phyloP scores from a whole-genome alignment of 2,329 filamentous ascomycete species.

The Aspergillus piperis region DNA sequence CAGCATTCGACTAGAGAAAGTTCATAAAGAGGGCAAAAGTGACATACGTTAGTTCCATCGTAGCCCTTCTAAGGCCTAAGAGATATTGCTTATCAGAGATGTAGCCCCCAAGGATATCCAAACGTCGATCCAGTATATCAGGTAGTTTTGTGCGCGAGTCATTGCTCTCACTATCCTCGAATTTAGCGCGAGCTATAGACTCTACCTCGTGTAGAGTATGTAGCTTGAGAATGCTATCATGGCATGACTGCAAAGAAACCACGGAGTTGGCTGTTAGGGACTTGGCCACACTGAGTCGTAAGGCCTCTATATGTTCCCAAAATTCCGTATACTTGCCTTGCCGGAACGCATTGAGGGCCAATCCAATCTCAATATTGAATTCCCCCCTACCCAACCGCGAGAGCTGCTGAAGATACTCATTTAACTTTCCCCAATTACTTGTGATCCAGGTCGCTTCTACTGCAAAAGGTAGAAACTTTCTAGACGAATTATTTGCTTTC shows the following conservation, averaged over 20 bases:
- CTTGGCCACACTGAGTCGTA: constrained; percentile 71
- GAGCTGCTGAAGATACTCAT: constrained; percentile 60
- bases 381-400: constrained; percentile 53
- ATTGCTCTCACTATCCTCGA: constrained; percentile 22
- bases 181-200: constrained; percentile 61
- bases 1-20: constrained; percentile 10
- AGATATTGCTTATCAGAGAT: constrained; percentile 92
- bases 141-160: constrained; percentile 39
- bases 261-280: constrained; percentile 76
- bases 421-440: constrained; percentile 74
- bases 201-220: constrained; percentile 89
- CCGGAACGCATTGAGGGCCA: constrained; percentile 63
- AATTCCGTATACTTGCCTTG: constrained; percentile 57
- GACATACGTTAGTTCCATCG: constrained; percentile 70
- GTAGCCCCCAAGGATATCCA: constrained; percentile 87
- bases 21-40: neutral
- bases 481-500: constrained; percentile 53
- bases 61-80: constrained; percentile 78
- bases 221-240: constrained; percentile 80
- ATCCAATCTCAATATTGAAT: constrained; percentile 81
- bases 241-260: constrained; percentile 77
- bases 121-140: constrained; percentile 67
- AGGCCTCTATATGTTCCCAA: constrained; percentile 57
- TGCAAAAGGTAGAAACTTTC: constrained; percentile 75
- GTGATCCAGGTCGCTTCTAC: constrained; percentile 92